Base-by-base conservation (phyloP, 148 eudicot genomes). In the Chenopodium suecicum region DNA sequence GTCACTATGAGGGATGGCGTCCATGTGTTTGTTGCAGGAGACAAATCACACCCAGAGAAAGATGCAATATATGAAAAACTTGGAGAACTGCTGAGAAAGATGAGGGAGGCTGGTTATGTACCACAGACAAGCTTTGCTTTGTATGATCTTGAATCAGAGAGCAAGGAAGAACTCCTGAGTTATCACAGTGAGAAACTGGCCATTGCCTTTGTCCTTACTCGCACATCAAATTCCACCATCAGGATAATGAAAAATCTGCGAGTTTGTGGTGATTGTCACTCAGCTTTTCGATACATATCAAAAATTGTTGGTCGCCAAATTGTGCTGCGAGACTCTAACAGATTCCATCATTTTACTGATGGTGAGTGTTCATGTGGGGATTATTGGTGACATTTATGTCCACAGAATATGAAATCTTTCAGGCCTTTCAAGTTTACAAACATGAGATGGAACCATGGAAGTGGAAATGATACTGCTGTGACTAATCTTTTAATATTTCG, bases 181-280 rank as follows among this genome's bases (percentile, higher is more conserved):
- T 91, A 93, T 79, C 98, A 92, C 82, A 92, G 98, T 74, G 95
- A 93, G 87, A 92, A 89, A 78, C 92, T 93, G 34, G 95, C 98
- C 2, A 83, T 92, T 84, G 98, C 95, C 75, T 93, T 93, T 80
- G 94, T 89, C 70, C 92, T 93, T 50, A 92, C 90, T 11, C 86
- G 87, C 14, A 86, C 84, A 75, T 88, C 93, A 68, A 77, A 79
- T 58, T 82, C 90, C 72, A 93, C 94, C 14, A 92, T 92, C 62
- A 89, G 97, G 85, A 91, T 93, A 75, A 93, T 93, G 94, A 93
- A 93, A 74, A 92, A 93, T 80, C 84, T 91, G 80, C 81, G 93
- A 34, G 91, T 91, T 63, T 91, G 94, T 84, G 91, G 89, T 56
- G 93, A 91, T 71, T 82, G 97, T 79, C 97, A 93, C 83, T 84